Base-by-base conservation (phyloP, 164 flowering plant genomes). In the Magnolia sinica region DNA sequence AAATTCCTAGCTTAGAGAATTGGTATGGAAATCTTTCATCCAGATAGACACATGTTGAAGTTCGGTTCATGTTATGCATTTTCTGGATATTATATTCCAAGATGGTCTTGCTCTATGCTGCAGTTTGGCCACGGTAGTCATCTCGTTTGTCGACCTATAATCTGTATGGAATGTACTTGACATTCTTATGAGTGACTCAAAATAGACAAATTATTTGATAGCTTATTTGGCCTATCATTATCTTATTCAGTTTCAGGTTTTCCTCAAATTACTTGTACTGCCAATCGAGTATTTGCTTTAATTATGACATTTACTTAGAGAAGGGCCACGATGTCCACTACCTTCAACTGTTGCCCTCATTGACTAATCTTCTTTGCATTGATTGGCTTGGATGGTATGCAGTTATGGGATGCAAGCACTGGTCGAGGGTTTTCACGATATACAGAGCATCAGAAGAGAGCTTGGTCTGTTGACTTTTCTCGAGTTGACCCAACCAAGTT, bases 401-500 rank as follows among this genome's bases (percentile, higher is more conserved):
- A 96, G 99, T 85, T 96, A 75, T 96, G 99, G 99, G 98, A 96
- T 89, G 98, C 86, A 24, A 80, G 86, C 75, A 90, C 90, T 79
- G 98, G 97, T 69, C 93, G 90, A 82, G 88, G 68, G 8, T 78
- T 91, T 85, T 79, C 86, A 75, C 90, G 86, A 64, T 90, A 84
- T 76, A 80, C 50, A 50, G 99, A 92, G 81, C 99, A 96, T 78
- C 84, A 83, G 80, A 88, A 79, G 79, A 88, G 99, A 82, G 95
- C 94, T 74, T 96, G 99, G 99, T 96, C 98, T 78, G 96, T 92
- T 80, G 98, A 96, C 80, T 96, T 96, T 81, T 94, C 98, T 79
- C 89, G 23, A 59, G 85, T 86, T 59, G 89, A 87, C 81, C 99
- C 99, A 49, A 96, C 86, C 77, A 93, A 92, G 77, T 85, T 96